Conservation (phyloP, 2,329 filamentous ascomycete genomes). For the Macrophomina phaseolina region DNA sequence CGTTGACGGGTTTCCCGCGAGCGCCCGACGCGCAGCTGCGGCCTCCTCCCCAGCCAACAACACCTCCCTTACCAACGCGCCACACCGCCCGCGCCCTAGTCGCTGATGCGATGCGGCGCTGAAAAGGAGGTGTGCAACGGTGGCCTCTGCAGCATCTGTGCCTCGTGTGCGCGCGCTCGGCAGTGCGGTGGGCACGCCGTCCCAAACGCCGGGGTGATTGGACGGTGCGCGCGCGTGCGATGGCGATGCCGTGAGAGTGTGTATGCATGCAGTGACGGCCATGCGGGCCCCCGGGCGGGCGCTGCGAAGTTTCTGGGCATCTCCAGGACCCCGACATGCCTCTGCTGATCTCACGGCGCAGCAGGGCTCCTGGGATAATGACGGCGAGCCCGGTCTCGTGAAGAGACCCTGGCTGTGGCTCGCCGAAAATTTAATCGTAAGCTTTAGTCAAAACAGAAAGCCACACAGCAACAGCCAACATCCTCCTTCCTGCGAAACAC, state of each 20-base stretch:
- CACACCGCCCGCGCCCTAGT: conserved; percentile 6
- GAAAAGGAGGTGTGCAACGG: conserved; percentile 22
- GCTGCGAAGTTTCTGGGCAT: not conserved
- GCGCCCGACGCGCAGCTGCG: conserved; percentile 21
- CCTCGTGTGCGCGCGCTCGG: conserved; percentile 4
- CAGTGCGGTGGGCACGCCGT: conserved; percentile 11
- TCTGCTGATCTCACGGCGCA: conserved; percentile 11
- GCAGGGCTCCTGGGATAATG: not conserved
- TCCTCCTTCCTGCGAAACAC: conserved; percentile 10
- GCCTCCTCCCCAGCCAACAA: conserved; percentile 15
- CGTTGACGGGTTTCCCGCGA: conserved; percentile 8
- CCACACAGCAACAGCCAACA: conserved; percentile 22
- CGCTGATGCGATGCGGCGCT: conserved; percentile 10
- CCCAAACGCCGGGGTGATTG: conserved; percentile 7
- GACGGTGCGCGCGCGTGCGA: conserved; percentile 6
- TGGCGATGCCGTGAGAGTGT: not conserved
- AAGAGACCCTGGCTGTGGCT: conserved; percentile 18
- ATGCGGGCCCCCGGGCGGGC: not conserved
- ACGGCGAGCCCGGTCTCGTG: conserved; percentile 24
- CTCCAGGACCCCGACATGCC: not conserved
- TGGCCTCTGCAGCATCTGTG: conserved; percentile 22
- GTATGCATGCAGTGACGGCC: not conserved
- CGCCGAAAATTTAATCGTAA: conserved; percentile 24
- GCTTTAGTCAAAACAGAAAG: conserved; percentile 26
- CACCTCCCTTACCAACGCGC: conserved; percentile 2